Conservation (phyloP, 2,329 filamentous ascomycete genomes). For the Alternaria consortialis region DNA sequence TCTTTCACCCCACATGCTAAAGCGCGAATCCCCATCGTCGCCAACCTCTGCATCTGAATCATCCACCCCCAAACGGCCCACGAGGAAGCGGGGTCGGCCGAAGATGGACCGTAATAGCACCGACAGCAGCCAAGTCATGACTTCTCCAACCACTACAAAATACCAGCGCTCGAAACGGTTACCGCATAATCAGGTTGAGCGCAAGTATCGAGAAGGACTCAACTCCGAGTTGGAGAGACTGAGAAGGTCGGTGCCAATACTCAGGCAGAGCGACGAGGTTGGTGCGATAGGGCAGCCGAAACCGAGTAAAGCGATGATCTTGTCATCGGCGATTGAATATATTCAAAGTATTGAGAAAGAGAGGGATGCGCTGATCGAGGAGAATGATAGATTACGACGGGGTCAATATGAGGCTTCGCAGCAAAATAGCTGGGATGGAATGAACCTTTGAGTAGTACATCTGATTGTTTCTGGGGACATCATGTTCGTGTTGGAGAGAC, state of each 20-base stretch:
- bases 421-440: slow-evolving; percentile 1
- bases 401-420: slow-evolving; percentile 1
- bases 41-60: slow-evolving; percentile 30
- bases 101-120: slow-evolving; percentile 36
- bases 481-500: not conserved
- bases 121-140: slow-evolving; percentile 20
- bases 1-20: slow-evolving; percentile 40
- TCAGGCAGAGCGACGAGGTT: slow-evolving; percentile 41
- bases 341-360: slow-evolving; percentile 43
- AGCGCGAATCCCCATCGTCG: slow-evolving; percentile 41
- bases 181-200: slow-evolving; percentile 50
- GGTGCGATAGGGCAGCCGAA: slow-evolving; percentile 39
- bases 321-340: slow-evolving; percentile 46
- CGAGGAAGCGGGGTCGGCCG: slow-evolving; percentile 45
- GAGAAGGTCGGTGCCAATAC: slow-evolving; percentile 38
- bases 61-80: slow-evolving; percentile 36
- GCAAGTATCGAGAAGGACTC: slow-evolving; percentile 41
- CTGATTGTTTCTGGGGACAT: not conserved
- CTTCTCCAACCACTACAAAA: slow-evolving; percentile 19
- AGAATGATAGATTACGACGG: slow-evolving; percentile 38
- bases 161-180: slow-evolving; percentile 31
- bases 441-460: not conserved
- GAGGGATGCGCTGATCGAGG: slow-evolving; percentile 34
- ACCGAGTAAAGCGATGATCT: slow-evolving; percentile 47
- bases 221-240: slow-evolving; percentile 44